phyloP scores from a whole-genome alignment of 148 eudicot species.

The Rhododendron henanense region DNA sequence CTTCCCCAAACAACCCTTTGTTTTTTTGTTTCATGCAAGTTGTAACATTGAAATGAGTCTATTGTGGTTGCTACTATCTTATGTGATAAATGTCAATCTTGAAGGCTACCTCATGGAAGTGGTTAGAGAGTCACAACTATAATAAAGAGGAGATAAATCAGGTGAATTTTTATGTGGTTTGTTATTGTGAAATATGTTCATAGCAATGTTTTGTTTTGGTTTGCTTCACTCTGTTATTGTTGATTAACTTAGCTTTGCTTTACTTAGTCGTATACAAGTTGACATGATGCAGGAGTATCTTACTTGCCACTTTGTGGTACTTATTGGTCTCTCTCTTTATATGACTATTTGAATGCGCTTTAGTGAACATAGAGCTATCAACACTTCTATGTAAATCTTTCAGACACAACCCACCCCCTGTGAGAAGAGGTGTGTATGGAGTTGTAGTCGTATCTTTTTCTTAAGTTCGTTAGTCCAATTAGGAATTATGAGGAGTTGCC shows the following conservation, averaged over 20 bases:
- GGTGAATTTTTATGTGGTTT: constrained; percentile 30
- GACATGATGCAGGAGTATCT: neutral
- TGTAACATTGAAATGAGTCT: neutral
- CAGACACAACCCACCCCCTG: neutral
- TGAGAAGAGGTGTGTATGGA: neutral
- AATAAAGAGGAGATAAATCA: constrained; percentile 96
- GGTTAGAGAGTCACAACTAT: constrained; percentile 58
- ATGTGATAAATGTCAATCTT: constrained; percentile 6
- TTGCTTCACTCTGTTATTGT: neutral
- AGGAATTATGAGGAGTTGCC: neutral
- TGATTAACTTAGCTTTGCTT: constrained; percentile 4
- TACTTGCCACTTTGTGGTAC: neutral
- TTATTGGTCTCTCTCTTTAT: neutral
- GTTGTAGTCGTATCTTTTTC: neutral
- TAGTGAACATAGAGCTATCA: neutral
- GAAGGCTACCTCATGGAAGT: constrained; percentile 61
- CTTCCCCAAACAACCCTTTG: neutral
- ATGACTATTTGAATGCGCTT: too few relatives aligned
- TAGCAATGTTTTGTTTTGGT: neutral
- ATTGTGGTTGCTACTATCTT: neutral
- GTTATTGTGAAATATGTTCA: neutral
- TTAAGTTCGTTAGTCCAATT: neutral
- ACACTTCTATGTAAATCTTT: neutral
- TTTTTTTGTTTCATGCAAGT: neutral
- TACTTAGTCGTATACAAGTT: neutral